Conservation (phyloP, 1,284 basidiomycete species). For the Stereum hirsutum region DNA sequence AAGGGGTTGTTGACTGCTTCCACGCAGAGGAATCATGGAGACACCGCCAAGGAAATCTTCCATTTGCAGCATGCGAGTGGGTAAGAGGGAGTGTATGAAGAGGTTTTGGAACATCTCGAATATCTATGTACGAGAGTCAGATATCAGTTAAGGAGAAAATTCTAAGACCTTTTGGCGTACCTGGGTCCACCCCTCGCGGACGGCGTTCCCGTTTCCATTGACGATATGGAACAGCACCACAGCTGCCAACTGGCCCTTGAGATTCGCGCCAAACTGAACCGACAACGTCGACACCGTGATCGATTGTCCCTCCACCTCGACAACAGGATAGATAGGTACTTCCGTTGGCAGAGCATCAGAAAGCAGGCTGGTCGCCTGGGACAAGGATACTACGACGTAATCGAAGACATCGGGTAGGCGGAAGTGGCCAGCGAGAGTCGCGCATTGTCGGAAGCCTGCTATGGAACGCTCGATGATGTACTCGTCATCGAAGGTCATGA, state of each 20-base stretch:
- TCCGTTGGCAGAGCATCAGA: slow-evolving; percentile 66
- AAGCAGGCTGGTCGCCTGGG: slow-evolving; percentile 78
- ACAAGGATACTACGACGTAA: slow-evolving; percentile 88
- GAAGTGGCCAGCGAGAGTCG: slow-evolving; percentile 86
- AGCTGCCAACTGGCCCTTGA: slow-evolving; percentile 93
- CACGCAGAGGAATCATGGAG: slow-evolving; percentile 82
- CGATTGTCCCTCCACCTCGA: slow-evolving; percentile 88
- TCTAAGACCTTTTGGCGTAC: slow-evolving; percentile 28
- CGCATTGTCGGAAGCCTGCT: slow-evolving; percentile 93
- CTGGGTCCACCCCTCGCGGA: slow-evolving; percentile 92
- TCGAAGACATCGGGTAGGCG: slow-evolving; percentile 93
- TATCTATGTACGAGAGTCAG: slow-evolving; percentile 42
- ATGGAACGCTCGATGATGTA: slow-evolving; percentile 94
- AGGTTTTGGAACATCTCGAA: slow-evolving; percentile 98
- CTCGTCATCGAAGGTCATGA: slow-evolving; percentile 95
- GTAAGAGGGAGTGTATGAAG: slow-evolving; percentile 89
- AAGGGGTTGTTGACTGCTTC: slow-evolving; percentile 49
- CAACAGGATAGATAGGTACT: slow-evolving; percentile 78
- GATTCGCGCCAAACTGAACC: slow-evolving; percentile 90
- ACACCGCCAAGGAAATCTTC: slow-evolving; percentile 91
- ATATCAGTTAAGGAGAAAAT: not conserved
- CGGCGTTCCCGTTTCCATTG: slow-evolving; percentile 92
- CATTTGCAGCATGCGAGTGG: slow-evolving; percentile 87
- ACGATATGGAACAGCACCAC: slow-evolving; percentile 98
- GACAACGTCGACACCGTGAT: slow-evolving; percentile 90